These are phyloP conservation scores for Globisporangium polare DNA, from an alignment of 352 stramenopile species.

Conservation along the genomic window DNA sequence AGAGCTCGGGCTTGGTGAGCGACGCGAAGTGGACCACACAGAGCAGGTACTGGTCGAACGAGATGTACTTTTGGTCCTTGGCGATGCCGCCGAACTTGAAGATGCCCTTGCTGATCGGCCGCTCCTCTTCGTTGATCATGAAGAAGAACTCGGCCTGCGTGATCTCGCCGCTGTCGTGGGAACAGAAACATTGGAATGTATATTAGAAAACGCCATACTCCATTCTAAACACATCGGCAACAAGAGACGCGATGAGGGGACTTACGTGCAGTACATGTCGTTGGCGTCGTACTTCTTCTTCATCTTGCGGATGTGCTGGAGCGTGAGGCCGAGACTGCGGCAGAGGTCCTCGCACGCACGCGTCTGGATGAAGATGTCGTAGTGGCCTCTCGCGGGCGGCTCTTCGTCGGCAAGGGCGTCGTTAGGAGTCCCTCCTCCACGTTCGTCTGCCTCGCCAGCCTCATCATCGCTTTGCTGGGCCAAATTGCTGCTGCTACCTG, in stretches of 20 bases:
- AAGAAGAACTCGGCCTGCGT: conserved; percentile 73
- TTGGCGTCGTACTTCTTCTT: conserved; percentile 71
- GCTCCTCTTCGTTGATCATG: conserved; percentile 59
- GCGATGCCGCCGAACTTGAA: conserved; percentile 38
- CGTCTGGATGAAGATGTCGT: conserved; percentile 54
- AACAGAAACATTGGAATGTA: background rate
- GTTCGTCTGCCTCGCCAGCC: background rate
- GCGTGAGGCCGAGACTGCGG: conserved; percentile 37
- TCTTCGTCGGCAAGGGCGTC: conserved; percentile 13
- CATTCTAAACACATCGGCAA: background rate
- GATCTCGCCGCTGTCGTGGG: conserved; percentile 52
- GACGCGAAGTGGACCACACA: conserved; percentile 56
- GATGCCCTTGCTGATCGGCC: conserved; percentile 51
- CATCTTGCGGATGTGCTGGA: conserved; percentile 56
- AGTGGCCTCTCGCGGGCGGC: conserved; percentile 31
- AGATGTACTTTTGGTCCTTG: conserved; percentile 47
- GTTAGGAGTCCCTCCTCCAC: no score
- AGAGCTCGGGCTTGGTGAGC: conserved; percentile 62
- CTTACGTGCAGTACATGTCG: conserved; percentile 76
- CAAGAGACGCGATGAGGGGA: background rate
- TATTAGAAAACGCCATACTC: background rate
- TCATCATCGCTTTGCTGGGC: background rate
- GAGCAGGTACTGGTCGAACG: conserved; percentile 60
- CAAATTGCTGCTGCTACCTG: background rate
- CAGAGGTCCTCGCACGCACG: conserved; percentile 50